Evolutionary conservation across 1,284 basidiomycete species (phyloP).

Genomic region (Ceratobasidium sp.): DNA sequence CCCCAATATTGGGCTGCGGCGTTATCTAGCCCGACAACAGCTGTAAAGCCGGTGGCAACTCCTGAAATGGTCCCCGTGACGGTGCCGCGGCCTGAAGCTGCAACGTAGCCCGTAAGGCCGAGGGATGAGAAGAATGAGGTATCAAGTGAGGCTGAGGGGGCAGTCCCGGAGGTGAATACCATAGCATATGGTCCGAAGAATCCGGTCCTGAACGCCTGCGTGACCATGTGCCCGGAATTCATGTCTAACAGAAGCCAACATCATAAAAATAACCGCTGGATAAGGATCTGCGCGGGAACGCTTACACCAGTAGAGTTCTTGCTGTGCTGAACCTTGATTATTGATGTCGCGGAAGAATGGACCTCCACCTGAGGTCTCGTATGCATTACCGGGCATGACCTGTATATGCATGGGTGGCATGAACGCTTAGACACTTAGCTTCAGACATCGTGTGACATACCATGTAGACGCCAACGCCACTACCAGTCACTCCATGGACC

Average conservation of each 20-base stretch:
- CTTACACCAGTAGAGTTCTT: constrained; percentile 45
- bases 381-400: constrained; percentile 61
- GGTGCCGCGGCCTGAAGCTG: constrained; percentile 62
- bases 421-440: too few relatives aligned
- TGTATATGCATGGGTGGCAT: not conserved
- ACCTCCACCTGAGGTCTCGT: constrained; percentile 61
- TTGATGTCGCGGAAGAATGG: constrained; percentile 52
- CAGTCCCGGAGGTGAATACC: constrained; percentile 22
- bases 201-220: constrained; percentile 36
- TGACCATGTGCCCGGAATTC: constrained; percentile 45
- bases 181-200: constrained; percentile 44
- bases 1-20: constrained; percentile 64
- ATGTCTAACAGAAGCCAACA: not conserved
- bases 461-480: constrained; percentile 28
- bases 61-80: constrained; percentile 63
- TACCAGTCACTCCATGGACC: constrained; percentile 43
- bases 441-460: too few relatives aligned
- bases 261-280: not conserved
- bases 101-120: constrained; percentile 63
- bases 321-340: constrained; percentile 24
- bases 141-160: constrained; percentile 53
- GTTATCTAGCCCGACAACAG: constrained; percentile 57
- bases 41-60: constrained; percentile 50
- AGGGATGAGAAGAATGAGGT: constrained; percentile 64
- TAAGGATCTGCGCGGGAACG: not conserved